Conservation (phyloP, 257 asterid genomes). For the Oldenlandia corymbosa region DNA sequence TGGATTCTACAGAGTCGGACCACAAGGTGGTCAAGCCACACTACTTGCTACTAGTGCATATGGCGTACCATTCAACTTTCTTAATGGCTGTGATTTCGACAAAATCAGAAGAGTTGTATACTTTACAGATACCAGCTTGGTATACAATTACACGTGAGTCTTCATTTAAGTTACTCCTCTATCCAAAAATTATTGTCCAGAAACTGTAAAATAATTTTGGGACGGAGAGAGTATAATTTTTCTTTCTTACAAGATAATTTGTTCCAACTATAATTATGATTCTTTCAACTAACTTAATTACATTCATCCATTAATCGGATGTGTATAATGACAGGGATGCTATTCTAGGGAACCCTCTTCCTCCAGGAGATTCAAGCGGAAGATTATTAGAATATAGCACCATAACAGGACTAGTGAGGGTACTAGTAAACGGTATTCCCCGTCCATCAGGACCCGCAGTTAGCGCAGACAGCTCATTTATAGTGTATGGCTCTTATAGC, state of each 20-base stretch:
- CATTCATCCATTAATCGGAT: background rate
- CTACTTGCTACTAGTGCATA: background rate
- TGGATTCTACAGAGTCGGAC: background rate
- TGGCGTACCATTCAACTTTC: background rate
- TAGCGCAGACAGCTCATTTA: too few species aligned
- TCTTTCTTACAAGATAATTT: too few species aligned
- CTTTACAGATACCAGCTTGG: background rate
- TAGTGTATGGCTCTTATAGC: too few species aligned
- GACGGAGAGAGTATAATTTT: background rate
- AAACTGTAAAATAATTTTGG: too few species aligned
- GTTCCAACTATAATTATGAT: too few species aligned
- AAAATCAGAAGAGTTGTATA: background rate
- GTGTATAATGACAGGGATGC: background rate
- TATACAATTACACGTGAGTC: background rate
- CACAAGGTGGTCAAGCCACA: background rate
- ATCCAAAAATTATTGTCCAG: too few species aligned
- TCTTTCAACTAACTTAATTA: too few species aligned
- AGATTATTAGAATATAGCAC: too few species aligned
- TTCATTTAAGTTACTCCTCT: background rate
- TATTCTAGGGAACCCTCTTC: background rate
- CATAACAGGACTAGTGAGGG: too few species aligned
- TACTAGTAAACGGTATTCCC: too few species aligned
- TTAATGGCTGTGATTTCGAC: background rate
- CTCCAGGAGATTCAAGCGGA: background rate
- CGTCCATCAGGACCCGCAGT: too few species aligned